phyloP scores from a whole-genome alignment of 805 yeast genomes.

The Candida arabinofermentans region DNA sequence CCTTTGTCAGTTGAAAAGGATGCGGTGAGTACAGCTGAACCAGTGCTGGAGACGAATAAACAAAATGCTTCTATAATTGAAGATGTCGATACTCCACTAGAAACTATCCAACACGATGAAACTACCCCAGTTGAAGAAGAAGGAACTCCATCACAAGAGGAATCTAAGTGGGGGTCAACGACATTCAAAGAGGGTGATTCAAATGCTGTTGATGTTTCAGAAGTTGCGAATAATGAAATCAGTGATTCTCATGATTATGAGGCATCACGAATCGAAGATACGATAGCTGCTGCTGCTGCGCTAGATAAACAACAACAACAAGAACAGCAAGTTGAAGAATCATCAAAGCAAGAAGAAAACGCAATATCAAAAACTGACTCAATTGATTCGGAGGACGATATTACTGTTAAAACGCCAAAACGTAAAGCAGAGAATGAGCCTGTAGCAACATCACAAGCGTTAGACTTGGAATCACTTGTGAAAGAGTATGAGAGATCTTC shows the following conservation, averaged over 20 bases:
- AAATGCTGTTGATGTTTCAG: too few relatives aligned
- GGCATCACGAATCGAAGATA: background rate
- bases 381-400: background rate
- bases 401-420: background rate
- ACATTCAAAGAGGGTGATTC: too few relatives aligned
- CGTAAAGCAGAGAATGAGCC: constrained; percentile 1
- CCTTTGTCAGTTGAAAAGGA: too few relatives aligned
- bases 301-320: background rate
- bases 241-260: background rate
- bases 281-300: background rate
- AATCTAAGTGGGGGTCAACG: too few relatives aligned
- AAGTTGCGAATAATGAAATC: background rate
- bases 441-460: background rate
- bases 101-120: background rate
- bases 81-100: background rate
- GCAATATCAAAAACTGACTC: too few relatives aligned
- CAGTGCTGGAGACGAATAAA: too few relatives aligned
- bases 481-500: background rate
- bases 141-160: background rate
- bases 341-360: too few relatives aligned
- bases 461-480: background rate
- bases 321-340: background rate
- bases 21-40: too few relatives aligned
- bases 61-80: too few relatives aligned
- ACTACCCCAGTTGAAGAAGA: too few relatives aligned